A percentile compares a stretch with the other conserved stretches of the same genome.
Evolutionary conservation across 192 early-diverging fungal genomes (phyloP).

Genomic region (Entrophospora sp.): DNA sequence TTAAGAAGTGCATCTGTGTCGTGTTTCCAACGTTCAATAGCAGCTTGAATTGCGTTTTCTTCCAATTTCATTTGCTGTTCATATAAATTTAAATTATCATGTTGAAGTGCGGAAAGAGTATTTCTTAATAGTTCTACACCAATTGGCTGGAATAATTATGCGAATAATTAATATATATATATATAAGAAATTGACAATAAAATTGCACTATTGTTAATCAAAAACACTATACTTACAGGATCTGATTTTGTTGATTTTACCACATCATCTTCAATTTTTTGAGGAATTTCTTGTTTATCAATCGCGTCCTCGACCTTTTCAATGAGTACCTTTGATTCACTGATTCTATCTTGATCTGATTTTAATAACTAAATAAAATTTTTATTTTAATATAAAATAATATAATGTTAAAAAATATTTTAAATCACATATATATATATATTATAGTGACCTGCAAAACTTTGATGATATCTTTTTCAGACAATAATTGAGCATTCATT

Average conservation of each 20-base stretch:
- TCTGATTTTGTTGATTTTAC: not conserved
- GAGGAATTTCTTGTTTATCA: not conserved
- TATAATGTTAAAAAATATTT: not conserved
- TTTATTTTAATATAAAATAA: not conserved
- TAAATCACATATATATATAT: not conserved
- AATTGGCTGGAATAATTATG: slow-evolving; percentile 31
- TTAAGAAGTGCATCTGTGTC: slow-evolving; percentile 44
- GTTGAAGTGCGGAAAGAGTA: slow-evolving; percentile 50
- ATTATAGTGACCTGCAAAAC: not conserved
- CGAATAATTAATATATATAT: not conserved
- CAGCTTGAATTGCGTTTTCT: slow-evolving; percentile 68
- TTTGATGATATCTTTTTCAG: not conserved
- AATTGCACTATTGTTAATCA: not conserved
- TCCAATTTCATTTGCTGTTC: slow-evolving; percentile 77
- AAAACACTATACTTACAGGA: not conserved
- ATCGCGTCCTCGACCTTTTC: not conserved
- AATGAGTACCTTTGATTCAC: not conserved
- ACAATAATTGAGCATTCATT: not conserved
- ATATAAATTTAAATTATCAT: slow-evolving; percentile 49
- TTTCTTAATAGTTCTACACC: slow-evolving; percentile 71
- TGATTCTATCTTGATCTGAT: not conserved
- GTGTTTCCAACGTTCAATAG: slow-evolving; percentile 55
- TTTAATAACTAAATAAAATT: not conserved
- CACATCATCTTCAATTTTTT: not conserved
- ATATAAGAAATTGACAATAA: not conserved